Evolutionary conservation across 306 rosid species (phyloP), one percentile per base, ranked within the genome.

Genomic region (Vigna reflexopilosa): DNA sequence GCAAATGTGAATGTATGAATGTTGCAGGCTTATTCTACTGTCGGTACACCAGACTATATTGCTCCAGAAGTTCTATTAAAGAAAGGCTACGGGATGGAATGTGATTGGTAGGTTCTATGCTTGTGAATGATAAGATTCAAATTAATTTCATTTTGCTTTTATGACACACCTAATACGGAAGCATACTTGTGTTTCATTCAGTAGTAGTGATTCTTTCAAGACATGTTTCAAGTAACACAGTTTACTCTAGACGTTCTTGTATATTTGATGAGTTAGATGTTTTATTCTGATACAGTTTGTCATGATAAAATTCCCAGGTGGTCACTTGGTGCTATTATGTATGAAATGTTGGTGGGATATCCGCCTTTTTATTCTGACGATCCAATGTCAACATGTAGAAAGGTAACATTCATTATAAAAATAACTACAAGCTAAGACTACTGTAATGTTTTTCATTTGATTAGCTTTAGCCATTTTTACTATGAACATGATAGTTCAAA

Each of bases 291-390:
- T 15, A 48, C 17, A 49, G 42, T 51, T 58, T 78, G 36, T 61
- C 63, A 28, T 68, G 13, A 67, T 20, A 48, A 48, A 81, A 65
- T 70, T 65, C 11, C 2, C 83, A 95, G 99, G 99, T 95, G 99
- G 99, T 95, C 99, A 74, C 98, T 95, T 81, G 99, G 99, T 76
- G 99, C 99, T 81, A 95, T 95, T 61, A 93, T 93, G 99, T 95
- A 86, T 85, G 99, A 95, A 90, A 95, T 95, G 99, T 81, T 95
- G 16, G 97, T 95, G 47, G 99, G 98, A n/a, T 95, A 93, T 76
- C 99, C 99, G 0, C 99, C 99, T 36, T 95, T 95, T 81, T 95
- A 95, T 88, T 95, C 99, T 40, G 98, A 93, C 69, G 99, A 95
- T 86, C 97, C 99, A 62, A 91, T 95, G 99, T 86, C 99, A 78